Conservation (phyloP, 257 asterid species). For the Asclepias syriaca region DNA sequence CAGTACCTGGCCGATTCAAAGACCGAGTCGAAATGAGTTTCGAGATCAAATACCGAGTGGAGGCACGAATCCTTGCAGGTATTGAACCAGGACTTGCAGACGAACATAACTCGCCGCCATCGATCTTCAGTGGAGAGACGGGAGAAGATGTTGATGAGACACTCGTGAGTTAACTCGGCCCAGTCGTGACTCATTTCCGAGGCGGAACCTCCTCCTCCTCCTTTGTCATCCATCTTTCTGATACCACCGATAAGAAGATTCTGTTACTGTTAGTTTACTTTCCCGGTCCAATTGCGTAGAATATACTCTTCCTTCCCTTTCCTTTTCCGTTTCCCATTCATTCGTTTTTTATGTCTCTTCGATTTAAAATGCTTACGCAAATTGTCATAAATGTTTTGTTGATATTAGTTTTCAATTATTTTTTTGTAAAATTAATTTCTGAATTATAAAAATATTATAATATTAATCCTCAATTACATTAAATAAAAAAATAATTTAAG, state of each 20-base stretch:
- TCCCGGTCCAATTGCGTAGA: background rate
- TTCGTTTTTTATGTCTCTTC: too few species aligned
- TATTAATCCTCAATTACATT: too few species aligned
- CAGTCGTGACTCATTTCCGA: slow-evolving; percentile 43
- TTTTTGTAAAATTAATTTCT: too few species aligned
- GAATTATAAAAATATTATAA: too few species aligned
- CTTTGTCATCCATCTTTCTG: slow-evolving; percentile 41
- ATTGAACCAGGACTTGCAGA: slow-evolving; percentile 67
- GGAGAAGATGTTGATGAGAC: slow-evolving; percentile 64
- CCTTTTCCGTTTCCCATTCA: too few species aligned
- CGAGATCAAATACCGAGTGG: slow-evolving; percentile 60
- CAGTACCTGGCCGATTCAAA: slow-evolving; percentile 61
- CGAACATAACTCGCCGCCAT: slow-evolving; percentile 59
- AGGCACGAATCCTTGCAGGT: slow-evolving; percentile 70
- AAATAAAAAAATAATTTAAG: too few species aligned
- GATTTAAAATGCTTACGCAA: too few species aligned
- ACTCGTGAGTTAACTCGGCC: slow-evolving; percentile 78
- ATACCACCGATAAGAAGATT: background rate
- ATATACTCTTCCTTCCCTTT: too few species aligned
- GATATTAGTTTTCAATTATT: too few species aligned
- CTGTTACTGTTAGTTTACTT: background rate
- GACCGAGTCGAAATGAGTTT: slow-evolving; percentile 37
- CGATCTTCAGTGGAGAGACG: slow-evolving; percentile 63
- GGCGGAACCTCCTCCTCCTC: slow-evolving; percentile 21
- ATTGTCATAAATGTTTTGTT: too few species aligned